Percentiles rank a stretch among this genome's conserved stretches.
phyloP scores from a whole-genome alignment of 2,329 filamentous ascomycete species.

The Fusarium longipes region DNA sequence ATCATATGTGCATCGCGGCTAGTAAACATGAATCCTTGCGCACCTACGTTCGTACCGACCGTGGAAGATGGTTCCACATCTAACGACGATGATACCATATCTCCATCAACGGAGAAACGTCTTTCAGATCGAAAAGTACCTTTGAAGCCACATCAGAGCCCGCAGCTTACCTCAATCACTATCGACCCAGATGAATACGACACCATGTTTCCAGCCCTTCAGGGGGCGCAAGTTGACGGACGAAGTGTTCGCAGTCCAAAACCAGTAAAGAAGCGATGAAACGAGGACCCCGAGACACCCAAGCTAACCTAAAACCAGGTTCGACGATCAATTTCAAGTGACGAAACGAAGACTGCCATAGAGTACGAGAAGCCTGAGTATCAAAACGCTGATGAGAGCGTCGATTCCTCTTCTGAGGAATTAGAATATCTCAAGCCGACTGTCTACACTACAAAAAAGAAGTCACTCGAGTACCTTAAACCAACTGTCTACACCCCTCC shows the following conservation, averaged over 20 bases:
- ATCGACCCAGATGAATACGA: slow-evolving; percentile 41
- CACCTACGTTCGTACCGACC: slow-evolving; percentile 44
- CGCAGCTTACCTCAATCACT: slow-evolving; percentile 2
- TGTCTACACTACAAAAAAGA: slow-evolving; percentile 26
- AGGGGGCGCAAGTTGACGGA: slow-evolving; percentile 2
- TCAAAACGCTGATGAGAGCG: background rate
- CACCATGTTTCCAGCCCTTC: slow-evolving; percentile 41
- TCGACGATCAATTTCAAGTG: background rate
- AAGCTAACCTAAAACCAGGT: background rate
- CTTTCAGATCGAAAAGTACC: background rate
- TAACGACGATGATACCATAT: background rate
- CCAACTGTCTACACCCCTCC: slow-evolving; percentile 32
- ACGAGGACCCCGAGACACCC: background rate
- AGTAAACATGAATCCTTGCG: slow-evolving; percentile 47
- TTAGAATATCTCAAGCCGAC: slow-evolving; percentile 23
- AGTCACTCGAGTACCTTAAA: slow-evolving; percentile 22
- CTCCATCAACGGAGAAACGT: slow-evolving; percentile 4
- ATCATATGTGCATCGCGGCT: background rate
- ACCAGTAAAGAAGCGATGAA: background rate
- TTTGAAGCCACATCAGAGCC: background rate
- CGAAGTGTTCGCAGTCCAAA: background rate
- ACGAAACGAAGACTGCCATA: background rate
- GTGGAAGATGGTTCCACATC: slow-evolving; percentile 7
- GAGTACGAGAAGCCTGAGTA: background rate
- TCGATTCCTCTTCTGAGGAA: background rate